Percentiles rank a stretch among this genome's conserved stretches.
These are phyloP conservation scores for Fragilaria crotonensis DNA, from an alignment of 108 stramenopile species.

Conservation along the genomic window DNA sequence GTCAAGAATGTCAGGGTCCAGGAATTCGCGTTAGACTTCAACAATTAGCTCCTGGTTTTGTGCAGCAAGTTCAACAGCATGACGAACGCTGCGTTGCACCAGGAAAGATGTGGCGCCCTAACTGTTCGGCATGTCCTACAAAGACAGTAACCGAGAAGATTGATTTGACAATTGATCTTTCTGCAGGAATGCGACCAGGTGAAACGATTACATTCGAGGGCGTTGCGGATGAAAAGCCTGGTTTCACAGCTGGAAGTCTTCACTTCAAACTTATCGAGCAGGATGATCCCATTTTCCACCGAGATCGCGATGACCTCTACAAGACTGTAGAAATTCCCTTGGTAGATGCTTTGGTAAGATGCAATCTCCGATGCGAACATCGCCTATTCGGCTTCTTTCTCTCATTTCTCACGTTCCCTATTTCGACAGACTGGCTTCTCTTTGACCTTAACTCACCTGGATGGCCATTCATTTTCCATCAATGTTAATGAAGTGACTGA, in stretches of 20 bases:
- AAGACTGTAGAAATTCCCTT: conserved; percentile 81
- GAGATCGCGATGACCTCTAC: conserved; percentile 84
- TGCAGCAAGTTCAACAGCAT: conserved; percentile 90
- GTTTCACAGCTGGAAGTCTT: conserved; percentile 76
- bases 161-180: conserved; percentile 84
- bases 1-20: conserved; percentile 86
- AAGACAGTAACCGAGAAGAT: conserved; percentile 92
- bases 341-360: conserved; percentile 83
- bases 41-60: conserved; percentile 97
- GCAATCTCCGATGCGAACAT: background rate
- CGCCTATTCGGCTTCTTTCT: conserved; percentile 4
- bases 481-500: conserved; percentile 66
- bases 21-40: conserved; percentile 83
- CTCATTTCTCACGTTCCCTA: too few relatives aligned
- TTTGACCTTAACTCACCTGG: conserved; percentile 66
- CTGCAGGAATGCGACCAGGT: conserved; percentile 73
- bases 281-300: conserved; percentile 44
- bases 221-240: conserved; percentile 85
- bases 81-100: conserved; percentile 91
- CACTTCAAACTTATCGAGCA: conserved; percentile 62
- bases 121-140: conserved; percentile 85
- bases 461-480: conserved; percentile 64
- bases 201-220: conserved; percentile 85
- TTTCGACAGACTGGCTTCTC: conserved; percentile 81
- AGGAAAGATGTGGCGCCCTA: conserved; percentile 87